Evolutionary conservation across 768 basidiomycete genomes (phyloP).

Genomic region (Podaxis sp.): DNA sequence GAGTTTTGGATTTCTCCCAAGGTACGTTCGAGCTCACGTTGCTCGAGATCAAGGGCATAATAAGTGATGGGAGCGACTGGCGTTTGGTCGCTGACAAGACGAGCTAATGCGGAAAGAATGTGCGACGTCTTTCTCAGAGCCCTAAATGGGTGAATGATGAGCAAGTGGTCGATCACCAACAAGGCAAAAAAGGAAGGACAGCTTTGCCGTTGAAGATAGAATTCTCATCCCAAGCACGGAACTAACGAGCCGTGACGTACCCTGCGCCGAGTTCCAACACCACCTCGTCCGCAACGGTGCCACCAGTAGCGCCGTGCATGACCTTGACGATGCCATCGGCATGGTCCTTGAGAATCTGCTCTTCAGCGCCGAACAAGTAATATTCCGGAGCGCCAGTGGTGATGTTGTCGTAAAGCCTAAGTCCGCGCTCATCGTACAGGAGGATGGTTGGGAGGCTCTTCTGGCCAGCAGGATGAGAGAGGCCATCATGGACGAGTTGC

Average conservation of each 20-base stretch:
- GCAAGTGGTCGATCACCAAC: slow-evolving; percentile 9
- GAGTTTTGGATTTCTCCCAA: slow-evolving; percentile 66
- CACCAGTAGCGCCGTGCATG: slow-evolving; percentile 56
- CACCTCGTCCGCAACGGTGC: slow-evolving; percentile 45
- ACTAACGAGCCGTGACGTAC: background rate
- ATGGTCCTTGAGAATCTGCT: slow-evolving; percentile 74
- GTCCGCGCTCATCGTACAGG: slow-evolving; percentile 83
- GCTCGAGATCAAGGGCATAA: slow-evolving; percentile 92
- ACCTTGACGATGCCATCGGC: slow-evolving; percentile 71
- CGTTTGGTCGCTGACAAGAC: slow-evolving; percentile 38
- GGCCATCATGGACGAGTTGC: slow-evolving; percentile 52
- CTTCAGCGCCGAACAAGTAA: slow-evolving; percentile 88
- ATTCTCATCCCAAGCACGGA: slow-evolving; percentile 1
- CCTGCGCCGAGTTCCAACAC: slow-evolving; percentile 54
- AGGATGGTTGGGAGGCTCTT: slow-evolving; percentile 79
- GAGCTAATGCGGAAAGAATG: slow-evolving; percentile 71
- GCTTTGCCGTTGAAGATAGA: background rate
- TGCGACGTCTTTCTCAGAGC: slow-evolving; percentile 88
- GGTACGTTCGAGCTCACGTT: slow-evolving; percentile 80
- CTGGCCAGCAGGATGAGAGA: slow-evolving; percentile 50
- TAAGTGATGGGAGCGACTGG: slow-evolving; percentile 63
- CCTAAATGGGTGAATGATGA: slow-evolving; percentile 35
- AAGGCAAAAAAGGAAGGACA: background rate
- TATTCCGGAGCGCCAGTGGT: slow-evolving; percentile 81
- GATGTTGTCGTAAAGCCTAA: slow-evolving; percentile 84